Evolutionary conservation across 306 rosid genomes (phyloP), one percentile per base, ranked within the genome.

Genomic region (Fragaria vesca): DNA sequence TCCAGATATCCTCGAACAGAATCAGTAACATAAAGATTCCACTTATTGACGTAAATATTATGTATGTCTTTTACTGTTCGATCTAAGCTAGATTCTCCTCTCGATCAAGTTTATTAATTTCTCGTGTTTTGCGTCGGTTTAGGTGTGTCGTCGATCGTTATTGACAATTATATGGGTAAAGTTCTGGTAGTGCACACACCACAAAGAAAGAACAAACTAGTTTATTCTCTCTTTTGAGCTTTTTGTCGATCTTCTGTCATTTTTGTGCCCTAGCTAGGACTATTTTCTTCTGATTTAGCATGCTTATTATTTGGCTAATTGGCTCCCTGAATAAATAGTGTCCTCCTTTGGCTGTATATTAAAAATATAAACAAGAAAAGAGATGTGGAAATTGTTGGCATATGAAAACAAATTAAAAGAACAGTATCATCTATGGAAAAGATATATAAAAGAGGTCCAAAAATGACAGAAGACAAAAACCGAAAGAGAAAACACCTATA

Each of bases 381-480:
- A 61, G 40, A 55, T 52, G 26, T 5, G 57, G 8, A 17, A 77
- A 12, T 54, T 26, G 72, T 3, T 17, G 6, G 24, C 60, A 52
- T 55, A 55, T 45, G 8, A 61, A 61, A 69, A 46, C 17, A 48
- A 75, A 75, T 12, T 38, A 58, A 26, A 81, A 51, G 2, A 34
- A 30, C 46, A 0, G 4, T 16, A 16, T 16, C 61, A 18, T 45
- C 45, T 73, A 43, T 11, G 32, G 17, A 11, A 72, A 65, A 21
- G 45, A 69, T 48, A 68, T 40, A 42, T 42, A 58, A 24, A 32
- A 45, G 3, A 66, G 18, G 55, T 13, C 11, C 28, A 69, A 46
- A 57, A 58, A 55, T 4, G 30, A 21, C 32, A 30, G 69, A 12
- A 15, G 68, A 43, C 48, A 62, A 43, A 18, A 52, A 78, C 18